phyloP scores from a whole-genome alignment of 441 rosid species.

The Kokia cookei region DNA sequence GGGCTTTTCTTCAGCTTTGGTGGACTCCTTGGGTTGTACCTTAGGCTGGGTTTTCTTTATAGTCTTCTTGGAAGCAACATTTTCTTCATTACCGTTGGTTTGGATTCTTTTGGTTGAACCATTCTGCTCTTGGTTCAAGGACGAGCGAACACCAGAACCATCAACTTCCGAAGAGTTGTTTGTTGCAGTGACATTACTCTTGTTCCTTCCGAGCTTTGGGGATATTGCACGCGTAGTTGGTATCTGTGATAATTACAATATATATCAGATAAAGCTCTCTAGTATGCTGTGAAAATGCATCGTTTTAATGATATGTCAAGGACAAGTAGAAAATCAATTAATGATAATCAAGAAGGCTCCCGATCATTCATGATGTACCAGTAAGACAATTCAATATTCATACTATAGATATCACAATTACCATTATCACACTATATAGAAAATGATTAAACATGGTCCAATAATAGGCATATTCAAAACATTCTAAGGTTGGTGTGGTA shows the following conservation, averaged over 20 bases:
- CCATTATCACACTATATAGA: background rate
- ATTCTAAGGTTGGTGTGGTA: background rate
- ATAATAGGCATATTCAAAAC: background rate
- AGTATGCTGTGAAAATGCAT: background rate
- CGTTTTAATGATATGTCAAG: background rate
- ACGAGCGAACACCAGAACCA: slow-evolving; percentile 25
- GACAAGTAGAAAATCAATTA: background rate
- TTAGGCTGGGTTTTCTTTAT: slow-evolving; percentile 37
- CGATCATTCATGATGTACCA: background rate
- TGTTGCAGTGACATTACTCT: slow-evolving; percentile 33
- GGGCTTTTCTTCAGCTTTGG: slow-evolving; percentile 23
- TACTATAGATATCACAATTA: background rate
- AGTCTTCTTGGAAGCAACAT: slow-evolving; percentile 27
- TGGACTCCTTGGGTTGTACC: slow-evolving; percentile 29
- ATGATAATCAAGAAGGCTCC: background rate
- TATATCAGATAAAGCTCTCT: background rate
- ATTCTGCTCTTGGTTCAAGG: slow-evolving; percentile 24
- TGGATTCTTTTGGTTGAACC: slow-evolving; percentile 27
- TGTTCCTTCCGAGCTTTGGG: slow-evolving; percentile 87
- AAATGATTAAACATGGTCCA: background rate
- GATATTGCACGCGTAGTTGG: slow-evolving; percentile 80
- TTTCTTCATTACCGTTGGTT: slow-evolving; percentile 24
- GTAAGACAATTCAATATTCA: background rate
- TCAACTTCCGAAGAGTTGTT: slow-evolving; percentile 29
- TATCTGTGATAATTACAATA: slow-evolving; percentile 35